These are phyloP conservation scores for Lanzia echinophila DNA, from an alignment of 2,329 filamentous ascomycete species.

Conservation along the genomic window DNA sequence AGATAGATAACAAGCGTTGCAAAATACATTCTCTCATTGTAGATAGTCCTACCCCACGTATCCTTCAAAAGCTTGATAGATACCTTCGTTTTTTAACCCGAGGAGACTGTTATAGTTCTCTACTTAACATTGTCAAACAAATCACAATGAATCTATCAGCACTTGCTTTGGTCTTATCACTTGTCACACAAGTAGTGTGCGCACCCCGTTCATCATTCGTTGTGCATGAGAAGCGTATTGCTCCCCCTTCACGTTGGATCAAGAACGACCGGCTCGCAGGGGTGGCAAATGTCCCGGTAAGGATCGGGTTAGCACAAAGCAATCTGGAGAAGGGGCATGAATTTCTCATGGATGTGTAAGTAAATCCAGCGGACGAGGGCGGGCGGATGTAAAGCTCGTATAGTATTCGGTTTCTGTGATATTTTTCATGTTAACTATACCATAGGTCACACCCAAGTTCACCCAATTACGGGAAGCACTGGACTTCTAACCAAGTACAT, in stretches of 20 bases:
- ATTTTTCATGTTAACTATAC: background rate
- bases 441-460: conserved; percentile 25
- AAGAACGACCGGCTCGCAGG: conserved; percentile 13
- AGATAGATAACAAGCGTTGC: conserved; percentile 7
- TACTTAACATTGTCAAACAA: background rate
- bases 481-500: conserved; percentile 28
- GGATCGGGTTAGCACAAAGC: conserved; percentile 38
- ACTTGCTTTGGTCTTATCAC: background rate
- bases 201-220: conserved; percentile 3
- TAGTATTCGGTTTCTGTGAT: background rate
- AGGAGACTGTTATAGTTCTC: background rate
- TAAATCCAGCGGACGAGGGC: background rate
- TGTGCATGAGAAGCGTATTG: conserved; percentile 17
- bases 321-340: conserved; percentile 39
- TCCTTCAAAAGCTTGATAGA: background rate
- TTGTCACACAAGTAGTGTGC: background rate
- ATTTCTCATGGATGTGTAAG: conserved; percentile 34
- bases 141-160: conserved; percentile 7
- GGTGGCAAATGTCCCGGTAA: conserved; percentile 33
- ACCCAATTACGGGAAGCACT: conserved; percentile 33
- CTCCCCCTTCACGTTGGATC: conserved; percentile 12
- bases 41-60: background rate
- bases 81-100: background rate
- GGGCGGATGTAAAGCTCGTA: no score
- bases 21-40: background rate